These are phyloP conservation scores for Dendrobium officinale DNA, from an alignment of 106 monocot genomes.

Conservation along the genomic window DNA sequence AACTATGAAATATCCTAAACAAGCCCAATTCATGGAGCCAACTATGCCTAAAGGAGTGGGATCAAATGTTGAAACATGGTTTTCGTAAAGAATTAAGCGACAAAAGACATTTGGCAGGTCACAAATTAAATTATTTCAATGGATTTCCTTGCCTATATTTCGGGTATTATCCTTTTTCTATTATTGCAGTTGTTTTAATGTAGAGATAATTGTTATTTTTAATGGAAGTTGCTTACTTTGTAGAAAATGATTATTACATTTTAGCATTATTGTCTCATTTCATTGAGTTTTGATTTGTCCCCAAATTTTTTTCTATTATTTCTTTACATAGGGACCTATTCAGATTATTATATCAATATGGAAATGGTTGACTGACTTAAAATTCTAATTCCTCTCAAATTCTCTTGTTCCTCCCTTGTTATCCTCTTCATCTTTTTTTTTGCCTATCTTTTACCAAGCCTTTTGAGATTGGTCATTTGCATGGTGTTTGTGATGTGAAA, in stretches of 20 bases:
- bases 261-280: background rate
- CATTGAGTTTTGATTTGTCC: background rate
- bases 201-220: background rate
- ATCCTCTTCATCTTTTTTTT: background rate
- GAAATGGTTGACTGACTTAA: too few relatives aligned
- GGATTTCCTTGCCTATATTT: too few relatives aligned
- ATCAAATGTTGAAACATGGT: too few relatives aligned
- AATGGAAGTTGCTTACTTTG: background rate
- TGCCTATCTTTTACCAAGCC: background rate
- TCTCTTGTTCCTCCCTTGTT: background rate
- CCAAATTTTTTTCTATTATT: background rate
- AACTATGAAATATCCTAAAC: too few relatives aligned
- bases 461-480: background rate
- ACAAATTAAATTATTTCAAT: too few relatives aligned
- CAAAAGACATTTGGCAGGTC: too few relatives aligned
- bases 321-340: background rate
- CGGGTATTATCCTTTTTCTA: too few relatives aligned
- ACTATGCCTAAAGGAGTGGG: too few relatives aligned
- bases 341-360: background rate
- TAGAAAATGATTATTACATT: background rate
- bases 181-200: too few relatives aligned
- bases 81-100: too few relatives aligned
- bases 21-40: too few relatives aligned
- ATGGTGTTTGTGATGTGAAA: background rate
- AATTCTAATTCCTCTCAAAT: too few relatives aligned